Evolutionary conservation across 805 yeast genomes (phyloP), one percentile per base, ranked within the genome.

Genomic region (Maudiozyma turicensis): DNA sequence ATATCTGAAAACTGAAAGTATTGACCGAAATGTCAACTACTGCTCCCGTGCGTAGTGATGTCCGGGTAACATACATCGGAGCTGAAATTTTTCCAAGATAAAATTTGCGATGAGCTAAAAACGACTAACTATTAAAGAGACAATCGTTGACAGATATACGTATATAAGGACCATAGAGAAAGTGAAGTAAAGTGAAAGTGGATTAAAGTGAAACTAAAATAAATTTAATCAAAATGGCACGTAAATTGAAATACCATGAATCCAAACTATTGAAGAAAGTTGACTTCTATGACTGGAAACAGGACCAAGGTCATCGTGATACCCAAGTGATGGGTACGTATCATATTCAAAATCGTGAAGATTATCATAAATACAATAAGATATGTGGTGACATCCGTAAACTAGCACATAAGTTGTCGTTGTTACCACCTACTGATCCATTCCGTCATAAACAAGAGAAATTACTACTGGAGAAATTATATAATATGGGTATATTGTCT

Each of bases 221-320:
- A 35, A 5, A 35, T 35, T 6, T 13, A 26, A 31, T 3, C 28
- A 70, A 38, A 40, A 85, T 86, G 95, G 95, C 85, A 45, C 77
- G 99, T 67, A 76, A 86, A 58, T 77, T 93, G 52, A 93, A 93
- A 67, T 88, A 86, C 71, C 99, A 93, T 69, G 99, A 93, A 77
- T 84, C 86, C 75, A 90, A 89, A 70, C 80, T 93, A 60, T 78
- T 93, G 60, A 89, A 86, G 73, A 93, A 93, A 68, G 98, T 93
- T 47, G 97, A 93, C 64, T 88, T 93, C 71, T 85, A 88, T 46
- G 95, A 93, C 67, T 93, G 98, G 97, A 93, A 93, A 67, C 95
- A 88, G 60, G 99, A 93, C 65, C 82, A 84, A 49, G 88, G 91
- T 32, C 99, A 93, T 67, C 74, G 99, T 57, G 99, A 91, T 58